These are phyloP conservation scores for Daldinia vernicosa DNA, from an alignment of 495 filamentous ascomycete genomes.

Conservation along the genomic window DNA sequence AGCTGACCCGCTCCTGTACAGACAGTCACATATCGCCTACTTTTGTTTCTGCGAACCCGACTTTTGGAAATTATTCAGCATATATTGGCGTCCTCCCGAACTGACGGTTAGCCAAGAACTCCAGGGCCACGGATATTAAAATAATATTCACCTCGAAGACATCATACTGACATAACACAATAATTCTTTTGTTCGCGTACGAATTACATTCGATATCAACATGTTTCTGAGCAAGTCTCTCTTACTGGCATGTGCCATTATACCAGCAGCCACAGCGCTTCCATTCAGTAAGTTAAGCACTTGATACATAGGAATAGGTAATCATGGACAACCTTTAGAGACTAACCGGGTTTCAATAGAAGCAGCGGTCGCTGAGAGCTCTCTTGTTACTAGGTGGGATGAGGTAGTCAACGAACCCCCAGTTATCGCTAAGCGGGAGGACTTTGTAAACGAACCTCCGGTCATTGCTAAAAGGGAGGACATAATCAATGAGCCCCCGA, in stretches of 20 bases:
- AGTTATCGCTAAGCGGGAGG: not conserved
- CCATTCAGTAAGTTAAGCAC: not conserved
- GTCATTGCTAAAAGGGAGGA: not conserved
- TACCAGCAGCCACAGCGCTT: slow-evolving; percentile 1
- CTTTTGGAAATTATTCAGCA: not conserved
- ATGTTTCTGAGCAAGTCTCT: not conserved
- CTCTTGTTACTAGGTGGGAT: not conserved
- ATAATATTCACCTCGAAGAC: not conserved
- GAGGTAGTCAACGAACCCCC: not conserved
- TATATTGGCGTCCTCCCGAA: slow-evolving; percentile 1
- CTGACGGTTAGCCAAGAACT: not conserved
- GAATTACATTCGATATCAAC: not conserved
- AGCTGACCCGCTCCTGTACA: not conserved
- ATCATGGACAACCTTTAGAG: not conserved
- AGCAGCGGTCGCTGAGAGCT: too few relatives aligned
- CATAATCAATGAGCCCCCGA: not conserved
- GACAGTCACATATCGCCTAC: slow-evolving; percentile 1
- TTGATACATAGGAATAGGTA: not conserved
- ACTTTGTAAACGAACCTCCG: not conserved
- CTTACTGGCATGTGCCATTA: not conserved
- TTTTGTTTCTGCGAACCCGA: not conserved
- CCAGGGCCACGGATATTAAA: not conserved
- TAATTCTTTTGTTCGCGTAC: not conserved
- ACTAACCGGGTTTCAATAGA: not conserved
- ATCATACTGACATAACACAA: not conserved